Conservation (phyloP, 2,329 filamentous ascomycete species). For the Fusarium tanahbumbuense region DNA sequence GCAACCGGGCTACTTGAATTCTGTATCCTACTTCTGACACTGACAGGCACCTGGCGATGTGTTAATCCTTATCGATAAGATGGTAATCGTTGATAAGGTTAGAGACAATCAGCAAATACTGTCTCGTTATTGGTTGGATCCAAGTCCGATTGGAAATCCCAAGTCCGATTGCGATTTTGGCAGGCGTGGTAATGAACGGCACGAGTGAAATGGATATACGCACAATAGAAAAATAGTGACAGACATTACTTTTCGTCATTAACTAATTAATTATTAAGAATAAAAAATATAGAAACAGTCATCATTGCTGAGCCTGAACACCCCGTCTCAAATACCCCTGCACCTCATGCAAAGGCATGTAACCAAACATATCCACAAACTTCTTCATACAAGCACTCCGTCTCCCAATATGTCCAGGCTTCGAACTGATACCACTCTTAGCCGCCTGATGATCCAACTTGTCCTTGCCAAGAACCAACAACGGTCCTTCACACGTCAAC, state of each 20-base stretch:
- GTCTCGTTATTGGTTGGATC: no score
- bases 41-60: no score
- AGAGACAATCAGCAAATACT: no score
- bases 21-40: no score
- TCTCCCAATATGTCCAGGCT: background rate
- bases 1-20: no score
- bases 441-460: background rate
- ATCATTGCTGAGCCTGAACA: background rate
- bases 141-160: no score
- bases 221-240: no score
- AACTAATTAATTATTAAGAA: background rate
- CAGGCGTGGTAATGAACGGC: no score
- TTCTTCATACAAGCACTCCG: background rate
- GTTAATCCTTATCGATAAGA: no score
- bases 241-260: no score
- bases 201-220: no score
- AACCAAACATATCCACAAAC: background rate
- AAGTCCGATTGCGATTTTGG: no score
- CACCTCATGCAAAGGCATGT: background rate
- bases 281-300: background rate
- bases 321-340: background rate
- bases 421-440: background rate
- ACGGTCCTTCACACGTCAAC: conserved; percentile 49
- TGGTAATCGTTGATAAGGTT: rapidly evolving
- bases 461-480: conserved; percentile 46